Evolutionary conservation across 768 basidiomycete genomes (phyloP).

Genomic region (Tephrocybe sp.): DNA sequence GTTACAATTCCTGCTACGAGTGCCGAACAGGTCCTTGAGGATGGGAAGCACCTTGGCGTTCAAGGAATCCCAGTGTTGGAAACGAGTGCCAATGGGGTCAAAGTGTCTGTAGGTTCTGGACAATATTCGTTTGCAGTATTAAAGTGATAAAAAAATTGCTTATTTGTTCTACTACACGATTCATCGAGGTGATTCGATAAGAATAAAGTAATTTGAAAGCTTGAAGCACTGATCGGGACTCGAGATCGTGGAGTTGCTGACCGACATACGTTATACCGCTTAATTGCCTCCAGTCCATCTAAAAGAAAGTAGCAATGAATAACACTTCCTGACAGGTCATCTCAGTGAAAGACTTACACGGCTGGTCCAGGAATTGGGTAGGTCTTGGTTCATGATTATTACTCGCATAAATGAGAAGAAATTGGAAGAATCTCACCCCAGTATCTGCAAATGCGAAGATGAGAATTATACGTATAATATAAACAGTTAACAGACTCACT

Average conservation of each 20-base stretch:
- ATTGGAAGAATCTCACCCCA: conserved; percentile 18
- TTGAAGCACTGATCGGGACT: neutral
- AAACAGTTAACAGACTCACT: conserved; percentile 22
- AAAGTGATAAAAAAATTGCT: neutral
- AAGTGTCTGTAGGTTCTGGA: conserved; percentile 16
- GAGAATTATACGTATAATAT: conserved; percentile 1
- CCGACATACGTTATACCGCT: no score
- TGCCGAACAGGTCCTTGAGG: conserved; percentile 9
- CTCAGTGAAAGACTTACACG: conserved; percentile 27
- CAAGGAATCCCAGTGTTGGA: conserved; percentile 4
- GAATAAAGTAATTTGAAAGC: neutral
- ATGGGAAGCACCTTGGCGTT: conserved; percentile 10
- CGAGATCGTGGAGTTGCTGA: no score
- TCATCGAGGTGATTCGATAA: neutral
- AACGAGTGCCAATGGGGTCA: neutral
- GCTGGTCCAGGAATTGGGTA: conserved; percentile 45
- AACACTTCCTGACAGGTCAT: neutral
- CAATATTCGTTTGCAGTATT: conserved; percentile 16
- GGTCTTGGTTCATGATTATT: conserved; percentile 11
- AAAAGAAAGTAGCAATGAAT: neutral
- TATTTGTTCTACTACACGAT: neutral
- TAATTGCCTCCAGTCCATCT: conserved; percentile 22
- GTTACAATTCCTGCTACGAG: conserved; percentile 13
- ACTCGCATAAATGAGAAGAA: neutral
- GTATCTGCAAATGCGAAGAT: conserved; percentile 22